Evolutionary conservation across 768 basidiomycete species (phyloP).

Genomic region (Panus rudis): DNA sequence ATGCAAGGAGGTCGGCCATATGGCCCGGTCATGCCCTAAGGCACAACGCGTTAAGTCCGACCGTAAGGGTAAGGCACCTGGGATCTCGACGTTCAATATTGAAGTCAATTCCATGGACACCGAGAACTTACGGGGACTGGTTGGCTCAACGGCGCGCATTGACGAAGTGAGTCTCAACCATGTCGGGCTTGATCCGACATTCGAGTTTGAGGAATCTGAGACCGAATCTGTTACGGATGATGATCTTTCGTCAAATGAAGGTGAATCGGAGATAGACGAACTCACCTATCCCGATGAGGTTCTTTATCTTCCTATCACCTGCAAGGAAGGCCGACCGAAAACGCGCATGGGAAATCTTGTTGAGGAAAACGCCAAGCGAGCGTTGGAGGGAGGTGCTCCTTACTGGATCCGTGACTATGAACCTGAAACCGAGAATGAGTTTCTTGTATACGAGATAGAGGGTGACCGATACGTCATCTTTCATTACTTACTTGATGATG

Average conservation of each 20-base stretch:
- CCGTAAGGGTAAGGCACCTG: conserved; percentile 2
- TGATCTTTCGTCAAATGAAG: too few species aligned
- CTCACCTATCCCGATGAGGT: too few species aligned
- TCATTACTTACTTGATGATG: background rate
- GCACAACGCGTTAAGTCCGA: background rate
- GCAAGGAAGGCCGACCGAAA: too few species aligned
- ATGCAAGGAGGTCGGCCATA: conserved; percentile 6
- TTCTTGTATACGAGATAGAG: too few species aligned
- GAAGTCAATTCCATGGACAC: background rate
- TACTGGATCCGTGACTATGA: too few species aligned
- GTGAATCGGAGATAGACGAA: too few species aligned
- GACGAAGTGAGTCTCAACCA: background rate
- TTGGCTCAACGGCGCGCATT: background rate
- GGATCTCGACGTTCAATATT: background rate
- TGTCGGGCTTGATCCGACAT: background rate
- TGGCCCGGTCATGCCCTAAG: conserved; percentile 5
- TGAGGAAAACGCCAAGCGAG: too few species aligned
- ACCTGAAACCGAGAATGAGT: too few species aligned
- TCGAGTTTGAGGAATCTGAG: background rate
- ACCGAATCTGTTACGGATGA: background rate
- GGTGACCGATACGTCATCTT: conserved; percentile 1
- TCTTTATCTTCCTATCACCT: too few species aligned
- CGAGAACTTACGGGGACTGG: conserved; percentile 2
- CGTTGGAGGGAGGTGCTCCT: too few species aligned
- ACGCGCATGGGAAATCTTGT: too few species aligned